Conservation (phyloP, 345 rosid species). For the Dipteronia dyeriana region DNA sequence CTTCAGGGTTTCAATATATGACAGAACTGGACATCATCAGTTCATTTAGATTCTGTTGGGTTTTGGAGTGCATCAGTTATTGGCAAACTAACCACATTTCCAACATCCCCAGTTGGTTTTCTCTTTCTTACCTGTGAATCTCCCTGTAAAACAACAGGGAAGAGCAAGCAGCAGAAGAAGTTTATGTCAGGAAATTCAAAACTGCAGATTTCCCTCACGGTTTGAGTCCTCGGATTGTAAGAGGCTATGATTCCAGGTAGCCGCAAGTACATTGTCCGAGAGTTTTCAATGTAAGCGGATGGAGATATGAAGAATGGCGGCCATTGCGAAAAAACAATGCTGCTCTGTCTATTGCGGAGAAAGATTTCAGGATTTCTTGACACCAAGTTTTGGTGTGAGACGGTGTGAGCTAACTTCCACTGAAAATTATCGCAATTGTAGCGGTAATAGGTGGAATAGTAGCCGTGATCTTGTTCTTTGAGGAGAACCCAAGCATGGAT, state of each 20-base stretch:
- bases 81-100: constrained; percentile 18
- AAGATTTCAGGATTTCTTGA: constrained; percentile 19
- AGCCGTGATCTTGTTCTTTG: constrained; percentile 15
- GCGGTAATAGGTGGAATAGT: not conserved
- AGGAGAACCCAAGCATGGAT: constrained; percentile 36
- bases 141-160: not conserved
- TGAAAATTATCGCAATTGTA: constrained; percentile 1
- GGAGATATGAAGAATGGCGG: constrained; percentile 23
- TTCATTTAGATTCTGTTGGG: not conserved
- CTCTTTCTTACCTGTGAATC: not conserved
- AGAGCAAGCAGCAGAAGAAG: constrained; percentile 22
- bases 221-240: constrained; percentile 18
- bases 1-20: not conserved
- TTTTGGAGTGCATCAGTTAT: not conserved
- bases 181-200: constrained; percentile 15
- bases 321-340: constrained; percentile 12
- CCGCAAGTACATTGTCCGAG: constrained; percentile 21
- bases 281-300: constrained; percentile 18
- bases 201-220: constrained; percentile 23
- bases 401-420: constrained; percentile 26
- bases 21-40: not conserved
- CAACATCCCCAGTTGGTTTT: not conserved
- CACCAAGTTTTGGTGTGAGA: constrained; percentile 15
- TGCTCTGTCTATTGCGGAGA: not conserved
- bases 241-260: constrained; percentile 24